Conservation (phyloP, 2,329 filamentous ascomycete species). For the Fusarium transvaalense region DNA sequence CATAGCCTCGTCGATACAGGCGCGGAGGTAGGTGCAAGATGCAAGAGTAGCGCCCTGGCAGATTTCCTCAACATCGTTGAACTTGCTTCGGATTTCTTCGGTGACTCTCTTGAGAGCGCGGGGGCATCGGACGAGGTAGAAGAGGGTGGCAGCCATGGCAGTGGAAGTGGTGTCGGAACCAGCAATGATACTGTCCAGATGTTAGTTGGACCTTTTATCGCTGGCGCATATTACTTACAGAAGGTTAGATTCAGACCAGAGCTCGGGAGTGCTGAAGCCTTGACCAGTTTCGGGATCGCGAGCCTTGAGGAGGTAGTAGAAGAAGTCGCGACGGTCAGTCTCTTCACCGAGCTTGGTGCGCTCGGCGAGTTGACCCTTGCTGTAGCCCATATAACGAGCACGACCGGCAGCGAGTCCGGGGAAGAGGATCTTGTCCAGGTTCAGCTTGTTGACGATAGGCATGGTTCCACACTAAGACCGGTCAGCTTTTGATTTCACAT, state of each 20-base stretch:
- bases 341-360: conserved; percentile 75
- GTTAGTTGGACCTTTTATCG: conserved; percentile 5
- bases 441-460: conserved; percentile 74
- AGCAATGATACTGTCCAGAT: conserved; percentile 70
- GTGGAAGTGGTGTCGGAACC: conserved; percentile 80
- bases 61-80: conserved; percentile 67
- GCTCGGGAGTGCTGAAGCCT: conserved; percentile 73
- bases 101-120: conserved; percentile 61
- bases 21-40: conserved; percentile 69
- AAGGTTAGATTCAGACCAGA: conserved; percentile 78
- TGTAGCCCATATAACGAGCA: conserved; percentile 78
- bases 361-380: conserved; percentile 74
- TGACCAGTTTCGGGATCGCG: conserved; percentile 77
- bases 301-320: conserved; percentile 79
- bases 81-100: conserved; percentile 65
- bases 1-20: conserved; percentile 75
- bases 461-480: conserved; percentile 74
- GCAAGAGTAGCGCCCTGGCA: conserved; percentile 63
- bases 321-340: conserved; percentile 78
- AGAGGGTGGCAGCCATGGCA: conserved; percentile 72
- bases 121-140: conserved; percentile 70
- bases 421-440: conserved; percentile 76
- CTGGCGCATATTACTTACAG: conserved; percentile 58
- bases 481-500: conserved; percentile 18
- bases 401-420: conserved; percentile 74